phyloP scores from a whole-genome alignment of 768 basidiomycete genomes.

The Leucocoprinus leucothites region DNA sequence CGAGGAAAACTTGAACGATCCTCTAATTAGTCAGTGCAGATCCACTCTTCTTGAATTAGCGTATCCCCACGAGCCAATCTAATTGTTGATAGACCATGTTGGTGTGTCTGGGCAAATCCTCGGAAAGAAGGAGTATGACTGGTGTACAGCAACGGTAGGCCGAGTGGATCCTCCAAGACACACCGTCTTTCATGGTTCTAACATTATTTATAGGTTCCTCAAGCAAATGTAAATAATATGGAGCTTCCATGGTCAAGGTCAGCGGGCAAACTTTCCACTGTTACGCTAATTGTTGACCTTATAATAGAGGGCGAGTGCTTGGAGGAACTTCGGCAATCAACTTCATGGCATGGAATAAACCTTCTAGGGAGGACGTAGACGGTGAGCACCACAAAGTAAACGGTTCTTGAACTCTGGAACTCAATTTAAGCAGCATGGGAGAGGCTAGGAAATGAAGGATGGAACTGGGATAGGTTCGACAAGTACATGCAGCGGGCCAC shows the following conservation, averaged over 20 bases:
- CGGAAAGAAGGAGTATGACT: background rate
- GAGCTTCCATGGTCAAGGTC: background rate
- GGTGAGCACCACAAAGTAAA: background rate
- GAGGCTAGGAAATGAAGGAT: background rate
- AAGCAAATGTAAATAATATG: background rate
- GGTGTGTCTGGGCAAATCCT: background rate
- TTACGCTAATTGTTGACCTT: background rate
- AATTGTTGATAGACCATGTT: background rate
- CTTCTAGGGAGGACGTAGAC: background rate
- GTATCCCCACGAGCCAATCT: no score
- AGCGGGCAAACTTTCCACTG: background rate
- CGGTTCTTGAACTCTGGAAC: background rate
- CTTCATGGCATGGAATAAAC: background rate
- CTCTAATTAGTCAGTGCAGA: background rate
- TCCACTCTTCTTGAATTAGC: no score
- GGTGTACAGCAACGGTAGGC: background rate
- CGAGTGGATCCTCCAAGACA: background rate
- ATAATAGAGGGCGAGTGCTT: background rate
- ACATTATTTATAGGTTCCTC: background rate
- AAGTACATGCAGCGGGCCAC: background rate
- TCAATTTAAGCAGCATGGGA: background rate
- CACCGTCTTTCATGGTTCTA: no score
- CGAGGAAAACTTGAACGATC: background rate
- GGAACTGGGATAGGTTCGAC: background rate
- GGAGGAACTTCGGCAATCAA: background rate